phyloP scores from a whole-genome alignment of 495 filamentous ascomycete genomes.

The Xylaria sp. region DNA sequence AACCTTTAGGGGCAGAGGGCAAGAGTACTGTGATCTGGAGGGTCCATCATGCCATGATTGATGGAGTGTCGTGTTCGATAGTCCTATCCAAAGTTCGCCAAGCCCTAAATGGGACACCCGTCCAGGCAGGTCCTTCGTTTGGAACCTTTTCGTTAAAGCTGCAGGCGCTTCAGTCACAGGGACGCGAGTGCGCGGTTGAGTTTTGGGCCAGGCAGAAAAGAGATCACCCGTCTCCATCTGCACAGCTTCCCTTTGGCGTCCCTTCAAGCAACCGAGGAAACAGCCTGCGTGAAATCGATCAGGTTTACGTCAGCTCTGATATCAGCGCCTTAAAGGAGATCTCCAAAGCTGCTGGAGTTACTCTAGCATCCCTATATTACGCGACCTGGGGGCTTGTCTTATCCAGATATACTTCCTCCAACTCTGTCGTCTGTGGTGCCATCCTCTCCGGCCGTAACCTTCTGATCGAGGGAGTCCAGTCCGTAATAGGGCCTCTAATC shows the following conservation, averaged over 20 bases:
- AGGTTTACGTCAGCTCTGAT: neutral
- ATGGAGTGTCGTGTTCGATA: constrained; percentile 27
- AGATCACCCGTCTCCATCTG: neutral
- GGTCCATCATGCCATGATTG: constrained; percentile 53
- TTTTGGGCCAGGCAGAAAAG: neutral
- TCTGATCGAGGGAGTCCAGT: constrained; percentile 37
- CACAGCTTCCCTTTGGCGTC: neutral
- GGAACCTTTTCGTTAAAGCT: neutral
- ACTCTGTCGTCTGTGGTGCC: constrained; percentile 53
- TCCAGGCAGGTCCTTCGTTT: neutral
- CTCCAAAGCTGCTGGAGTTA: neutral
- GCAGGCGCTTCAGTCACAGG: neutral
- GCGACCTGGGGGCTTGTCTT: constrained; percentile 20
- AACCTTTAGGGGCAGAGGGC: neutral
- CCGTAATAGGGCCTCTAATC: constrained; percentile 39
- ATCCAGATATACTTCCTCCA: constrained; percentile 32
- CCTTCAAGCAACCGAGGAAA: neutral
- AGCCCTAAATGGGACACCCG: neutral
- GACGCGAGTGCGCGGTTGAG: neutral
- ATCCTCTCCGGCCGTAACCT: constrained; percentile 56
- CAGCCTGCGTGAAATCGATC: neutral
- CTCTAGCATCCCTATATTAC: constrained; percentile 11
- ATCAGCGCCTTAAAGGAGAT: neutral
- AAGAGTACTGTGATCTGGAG: constrained; percentile 43
- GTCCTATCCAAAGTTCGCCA: constrained; percentile 10